Evolutionary conservation across 345 rosid genomes (phyloP), one percentile per base, ranked within the genome.

Genomic region (Citrus sinensis): DNA sequence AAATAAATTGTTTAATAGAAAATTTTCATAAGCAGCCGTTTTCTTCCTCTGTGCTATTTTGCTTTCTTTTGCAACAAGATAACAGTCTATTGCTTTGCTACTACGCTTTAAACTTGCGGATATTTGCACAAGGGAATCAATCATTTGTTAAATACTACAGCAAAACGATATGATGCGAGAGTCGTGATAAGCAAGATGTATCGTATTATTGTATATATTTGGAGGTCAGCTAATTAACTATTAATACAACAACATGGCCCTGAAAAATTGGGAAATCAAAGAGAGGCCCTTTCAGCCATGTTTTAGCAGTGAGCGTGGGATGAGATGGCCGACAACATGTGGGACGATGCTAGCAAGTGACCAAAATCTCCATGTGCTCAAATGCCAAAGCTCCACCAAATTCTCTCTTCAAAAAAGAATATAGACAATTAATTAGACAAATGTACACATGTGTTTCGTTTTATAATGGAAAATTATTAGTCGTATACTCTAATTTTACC

Each of bases 251-350:
- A 62, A 62, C 29, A 13, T 62, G 22, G 34, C 2, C 30, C 16
- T 62, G 4, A 62, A 62, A 29, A 70, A n/a, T 1, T 49, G 74
- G 60, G 60, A 49, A 70, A 30, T 46, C 27, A 19, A 46, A 16
- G 4, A 25, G 37, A 49, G 59, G 17, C 11, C 25, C 27, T 2
- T 25, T 6, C 34, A 62, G 66, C 66, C 27, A 25, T 13, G 58
- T 20, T 5, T 5, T 54, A 16, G 14, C 29, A 14, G 20, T 11
- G 5, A 27, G 66, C 66, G 35, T 62, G 66, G 35, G 20, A 7
- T 32, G n/a, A 54, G 58, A 49, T 29, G 74, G 42, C 74, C 62
- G 42, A 71, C 74, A 71, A 19, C 42, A 71, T 30, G 74, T 9
- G 42, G 39, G 39, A 22, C 20, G 74, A 71, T 54, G 59, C 19